Evolutionary conservation across 495 filamentous ascomycete species (phyloP).

Genomic region (Neurospora sp.): DNA sequence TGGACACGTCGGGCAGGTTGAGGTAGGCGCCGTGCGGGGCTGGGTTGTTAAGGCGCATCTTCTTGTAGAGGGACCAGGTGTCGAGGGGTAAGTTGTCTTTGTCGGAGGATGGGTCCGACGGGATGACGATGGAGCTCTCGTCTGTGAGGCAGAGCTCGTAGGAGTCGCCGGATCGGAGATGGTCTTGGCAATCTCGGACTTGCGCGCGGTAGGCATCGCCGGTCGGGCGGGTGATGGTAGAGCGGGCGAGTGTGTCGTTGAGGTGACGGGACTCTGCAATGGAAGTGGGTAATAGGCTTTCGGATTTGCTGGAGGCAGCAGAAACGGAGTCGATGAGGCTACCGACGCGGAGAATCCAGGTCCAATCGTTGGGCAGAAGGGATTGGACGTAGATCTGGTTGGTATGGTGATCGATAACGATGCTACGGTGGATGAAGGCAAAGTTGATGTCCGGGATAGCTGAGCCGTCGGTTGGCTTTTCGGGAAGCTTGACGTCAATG

Average conservation of each 20-base stretch:
- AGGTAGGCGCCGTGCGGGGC: neutral
- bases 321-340: neutral
- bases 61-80: neutral
- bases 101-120: neutral
- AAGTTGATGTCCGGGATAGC: neutral
- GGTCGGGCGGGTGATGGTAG: neutral
- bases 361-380: neutral
- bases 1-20: neutral
- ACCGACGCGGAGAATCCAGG: neutral
- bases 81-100: neutral
- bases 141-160: neutral
- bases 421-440: neutral
- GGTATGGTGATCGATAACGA: neutral
- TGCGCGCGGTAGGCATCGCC: neutral
- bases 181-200: neutral
- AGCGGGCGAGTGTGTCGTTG: neutral
- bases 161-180: neutral
- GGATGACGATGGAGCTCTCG: neutral
- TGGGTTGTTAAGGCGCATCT: neutral
- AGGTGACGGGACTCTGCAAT: neutral
- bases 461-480: neutral
- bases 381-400: neutral
- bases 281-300: neutral
- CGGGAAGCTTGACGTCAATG: neutral
- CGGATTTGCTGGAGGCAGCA: neutral